A percentile compares a stretch with the other conserved stretches of the same genome.
Conservation (phyloP, 2,329 filamentous ascomycete species). For the Allantophomopsis cytisporea region DNA sequence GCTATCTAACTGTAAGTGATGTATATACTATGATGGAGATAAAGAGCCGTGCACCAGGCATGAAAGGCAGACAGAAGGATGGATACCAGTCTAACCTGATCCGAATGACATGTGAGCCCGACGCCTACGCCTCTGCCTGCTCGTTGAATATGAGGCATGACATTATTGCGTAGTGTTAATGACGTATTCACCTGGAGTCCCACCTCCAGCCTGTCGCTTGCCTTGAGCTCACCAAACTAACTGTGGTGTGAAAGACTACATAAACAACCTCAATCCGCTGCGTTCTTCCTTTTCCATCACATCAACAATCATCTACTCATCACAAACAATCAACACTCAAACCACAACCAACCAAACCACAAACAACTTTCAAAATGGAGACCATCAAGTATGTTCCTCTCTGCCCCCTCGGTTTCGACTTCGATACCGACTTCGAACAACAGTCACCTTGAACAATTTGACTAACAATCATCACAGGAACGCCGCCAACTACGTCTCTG, state of each 20-base stretch:
- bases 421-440: neutral
- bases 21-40: no score
- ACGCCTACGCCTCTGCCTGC: no score
- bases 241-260: neutral
- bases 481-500: slow-evolving; percentile 41
- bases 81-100: no score
- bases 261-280: neutral
- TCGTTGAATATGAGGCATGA: no score
- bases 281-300: slow-evolving; percentile 1
- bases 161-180: no score
- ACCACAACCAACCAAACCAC: slow-evolving; percentile 6
- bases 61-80: no score
- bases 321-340: neutral
- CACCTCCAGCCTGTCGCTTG: no score
- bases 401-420: neutral
- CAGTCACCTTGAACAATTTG: neutral
- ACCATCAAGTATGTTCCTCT: slow-evolving; percentile 14
- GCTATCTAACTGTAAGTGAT: no score
- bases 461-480: slow-evolving; percentile 19
- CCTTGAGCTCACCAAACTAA: no score
- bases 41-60: no score
- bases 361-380: slow-evolving; percentile 18
- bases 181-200: no score
- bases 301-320: neutral
- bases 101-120: no score